phyloP scores from a whole-genome alignment of 148 eudicot genomes.

The Fagopyrum homotropicum region DNA sequence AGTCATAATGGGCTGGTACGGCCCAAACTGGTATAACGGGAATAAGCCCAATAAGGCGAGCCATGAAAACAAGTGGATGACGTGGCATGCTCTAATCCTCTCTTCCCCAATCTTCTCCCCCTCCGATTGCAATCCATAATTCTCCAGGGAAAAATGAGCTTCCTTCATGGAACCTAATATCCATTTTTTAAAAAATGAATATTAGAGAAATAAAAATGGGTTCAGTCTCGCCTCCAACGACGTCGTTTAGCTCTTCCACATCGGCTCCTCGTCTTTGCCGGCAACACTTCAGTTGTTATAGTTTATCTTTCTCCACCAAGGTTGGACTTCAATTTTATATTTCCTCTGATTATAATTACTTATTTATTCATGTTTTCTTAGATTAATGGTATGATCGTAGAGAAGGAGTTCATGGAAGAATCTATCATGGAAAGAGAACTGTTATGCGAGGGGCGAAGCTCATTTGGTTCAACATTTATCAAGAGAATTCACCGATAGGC shows the following conservation, averaged over 20 bases:
- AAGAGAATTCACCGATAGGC: not conserved
- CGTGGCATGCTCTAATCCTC: constrained; percentile 8
- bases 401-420: constrained; percentile 7
- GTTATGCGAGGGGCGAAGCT: not conserved
- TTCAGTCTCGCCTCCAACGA: not conserved
- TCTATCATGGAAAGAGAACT: not conserved
- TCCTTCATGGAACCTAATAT: not conserved
- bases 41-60: too few species aligned
- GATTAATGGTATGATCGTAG: not conserved
- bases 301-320: constrained; percentile 1
- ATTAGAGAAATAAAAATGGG: not conserved
- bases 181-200: not conserved
- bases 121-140: not conserved
- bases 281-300: not conserved
- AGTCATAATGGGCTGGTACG: too few species aligned
- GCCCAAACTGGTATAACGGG: too few species aligned
- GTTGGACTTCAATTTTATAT: not conserved
- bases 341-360: not conserved
- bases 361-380: not conserved
- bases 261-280: constrained; percentile 2
- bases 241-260: constrained; percentile 7
- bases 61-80: not conserved
- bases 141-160: not conserved
- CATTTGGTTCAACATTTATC: not conserved
- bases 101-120: not conserved